phyloP scores from a whole-genome alignment of 768 basidiomycete species.

The Podaxis pistillaris region DNA sequence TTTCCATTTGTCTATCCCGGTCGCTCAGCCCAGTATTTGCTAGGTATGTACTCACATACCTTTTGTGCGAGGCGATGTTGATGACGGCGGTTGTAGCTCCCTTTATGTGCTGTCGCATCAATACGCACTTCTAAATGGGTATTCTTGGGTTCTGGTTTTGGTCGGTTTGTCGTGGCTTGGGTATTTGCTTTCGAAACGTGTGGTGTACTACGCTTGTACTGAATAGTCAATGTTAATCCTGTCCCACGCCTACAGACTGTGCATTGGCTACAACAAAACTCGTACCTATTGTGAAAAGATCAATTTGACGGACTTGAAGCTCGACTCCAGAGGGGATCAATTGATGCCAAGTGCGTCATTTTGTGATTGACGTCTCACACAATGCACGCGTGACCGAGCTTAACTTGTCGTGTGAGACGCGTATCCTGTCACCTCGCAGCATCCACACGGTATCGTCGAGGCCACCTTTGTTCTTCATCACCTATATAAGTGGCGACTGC shows the following conservation, averaged over 20 bases:
- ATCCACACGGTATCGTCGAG: constrained; percentile 20
- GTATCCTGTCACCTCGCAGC: constrained; percentile 11
- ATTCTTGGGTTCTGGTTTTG: constrained; percentile 29
- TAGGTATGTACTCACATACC: constrained; percentile 33
- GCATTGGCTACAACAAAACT: neutral
- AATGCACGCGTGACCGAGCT: constrained; percentile 4
- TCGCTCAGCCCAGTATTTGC: constrained; percentile 54
- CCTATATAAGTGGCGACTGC: constrained; percentile 7
- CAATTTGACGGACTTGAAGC: neutral
- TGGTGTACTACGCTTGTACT: constrained; percentile 19
- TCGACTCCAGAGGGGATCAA: neutral
- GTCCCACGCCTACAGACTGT: neutral
- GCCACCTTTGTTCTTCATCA: neutral
- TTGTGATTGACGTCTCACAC: neutral
- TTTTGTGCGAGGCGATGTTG: neutral
- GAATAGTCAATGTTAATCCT: neutral
- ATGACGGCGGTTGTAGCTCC: constrained; percentile 17
- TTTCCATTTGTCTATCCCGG: constrained; percentile 56
- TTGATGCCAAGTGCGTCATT: neutral
- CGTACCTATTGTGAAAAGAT: neutral
- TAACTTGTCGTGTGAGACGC: neutral
- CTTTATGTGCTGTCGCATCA: constrained; percentile 22
- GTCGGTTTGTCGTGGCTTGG: constrained; percentile 18
- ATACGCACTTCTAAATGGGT: constrained; percentile 18
- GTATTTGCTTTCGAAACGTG: constrained; percentile 21